Base-by-base conservation (phyloP, 2,329 filamentous ascomycete species). In the Malbranchea cinnamomea region DNA sequence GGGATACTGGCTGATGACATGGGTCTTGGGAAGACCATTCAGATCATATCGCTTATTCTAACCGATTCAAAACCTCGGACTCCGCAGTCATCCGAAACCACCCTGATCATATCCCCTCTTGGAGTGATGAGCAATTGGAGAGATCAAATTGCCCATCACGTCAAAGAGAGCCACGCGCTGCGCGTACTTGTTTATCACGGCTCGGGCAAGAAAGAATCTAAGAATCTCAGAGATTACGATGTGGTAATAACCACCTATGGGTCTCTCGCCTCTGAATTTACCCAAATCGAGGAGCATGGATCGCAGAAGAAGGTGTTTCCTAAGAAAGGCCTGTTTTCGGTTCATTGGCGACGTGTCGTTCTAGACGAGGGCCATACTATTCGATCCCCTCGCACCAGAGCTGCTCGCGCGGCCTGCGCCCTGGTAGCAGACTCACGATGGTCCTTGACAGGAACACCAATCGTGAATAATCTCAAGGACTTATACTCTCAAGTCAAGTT, bases 61-160 rank as follows among this genome's bases (percentile, higher is more conserved):
- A 60, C 68, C 2, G 69, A 74, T 33, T 40, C 52, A 1, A 37
- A 47, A 11, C 53, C 53, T 2, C 50, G 45, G 29, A 60, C 61
- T 10, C 43, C 52, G 3, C 63, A 63, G 4, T 57, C 56, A 0
- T 49, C 60, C 2, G 73, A 71, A 3, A 60, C 74, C 2, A 91
- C 82, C 0, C 63, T 93, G 13, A 85, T 93, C 31, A 63, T 92
- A 32, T 74, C 80, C 0, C 84, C 84, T 0, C 68, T 91, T 4
- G 77, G 76, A 30, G 82, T 92, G 12, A 85, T 92, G 78, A 84
- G 77, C 46, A 92, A 92, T 43, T 93, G 84, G 84, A 72, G 71
- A 42, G 72, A 77, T 31, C 83, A 92, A 51, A 79, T 87, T 31
- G 61, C 69, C 37, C 65, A 68, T 21, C 84, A 93, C 45, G 67